Evolutionary conservation across 179 eudicot genomes (phyloP), one percentile per base, ranked within the genome.

Genomic region (Silene coronaria): DNA sequence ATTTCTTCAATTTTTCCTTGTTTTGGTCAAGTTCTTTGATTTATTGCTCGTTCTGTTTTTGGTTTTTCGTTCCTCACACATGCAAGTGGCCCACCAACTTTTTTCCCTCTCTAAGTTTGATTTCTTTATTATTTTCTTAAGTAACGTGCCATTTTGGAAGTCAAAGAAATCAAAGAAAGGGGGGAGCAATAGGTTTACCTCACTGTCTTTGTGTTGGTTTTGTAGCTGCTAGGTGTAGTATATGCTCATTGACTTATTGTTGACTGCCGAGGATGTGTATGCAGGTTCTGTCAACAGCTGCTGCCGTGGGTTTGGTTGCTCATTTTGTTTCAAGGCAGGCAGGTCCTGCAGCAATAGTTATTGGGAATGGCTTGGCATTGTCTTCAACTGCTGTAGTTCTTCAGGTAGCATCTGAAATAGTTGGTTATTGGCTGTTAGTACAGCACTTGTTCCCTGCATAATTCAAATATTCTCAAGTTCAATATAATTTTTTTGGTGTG

Each of bases 321-420:
- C 97, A 88, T 82, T 86, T 80, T 82, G 77, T 88, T 75, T 83
- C 91, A 70, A 85, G 86, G 63, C 91, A 73, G 84, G 83, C 89
- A 23, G 96, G 96, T 84, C 97, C 98, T 80, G 97, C 98, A 79
- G 91, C 96, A 70, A 82, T 93, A 80, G 97, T 93, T 36, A 88
- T 93, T 75, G 98, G 98, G 23, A 93, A 91, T 86, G 98, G 98
- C 72, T 86, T 93, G 85, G 98, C 98, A 62, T 82, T 91, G 83
- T 93, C 98, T 57, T 93, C 98, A 58, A 93, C 98, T 70, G 97
- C 98, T 81, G 98, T 93, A 82, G 98, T 93, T 80, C 90, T 93
- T 66, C 97, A 93, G 97, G 98, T 91, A 84, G 80, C 74, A 26
- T 60, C 78, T 68, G 48, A 14, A 42, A 72, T 58, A 28, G 60